Percentiles rank a stretch among this genome's conserved stretches.
These are phyloP conservation scores for Juglanconis sp. DNA, from an alignment of 2,329 filamentous ascomycete species.

Conservation along the genomic window DNA sequence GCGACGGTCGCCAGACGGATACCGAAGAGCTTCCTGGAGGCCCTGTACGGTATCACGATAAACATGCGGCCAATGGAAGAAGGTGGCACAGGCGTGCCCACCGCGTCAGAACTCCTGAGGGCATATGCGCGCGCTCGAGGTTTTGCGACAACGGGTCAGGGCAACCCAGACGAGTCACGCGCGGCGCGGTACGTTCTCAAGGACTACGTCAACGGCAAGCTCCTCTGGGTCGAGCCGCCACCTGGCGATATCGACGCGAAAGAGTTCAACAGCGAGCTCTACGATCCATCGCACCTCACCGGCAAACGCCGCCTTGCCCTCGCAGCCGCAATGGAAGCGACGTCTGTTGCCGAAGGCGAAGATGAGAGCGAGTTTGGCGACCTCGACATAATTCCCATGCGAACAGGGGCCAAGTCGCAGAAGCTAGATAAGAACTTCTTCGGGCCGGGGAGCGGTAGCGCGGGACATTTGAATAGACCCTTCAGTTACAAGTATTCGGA, in stretches of 20 bases:
- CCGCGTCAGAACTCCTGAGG: slow-evolving; percentile 77
- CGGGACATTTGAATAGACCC: slow-evolving; percentile 69
- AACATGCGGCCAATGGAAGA: slow-evolving; percentile 77
- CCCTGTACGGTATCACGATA: slow-evolving; percentile 91
- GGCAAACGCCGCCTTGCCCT: slow-evolving; percentile 72
- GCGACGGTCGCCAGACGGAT: slow-evolving; percentile 81
- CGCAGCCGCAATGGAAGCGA: slow-evolving; percentile 44
- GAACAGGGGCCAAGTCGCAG: slow-evolving; percentile 66
- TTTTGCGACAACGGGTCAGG: slow-evolving; percentile 83
- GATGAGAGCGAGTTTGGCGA: slow-evolving; percentile 34
- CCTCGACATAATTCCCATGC: slow-evolving; percentile 48
- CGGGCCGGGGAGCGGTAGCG: slow-evolving; percentile 56
- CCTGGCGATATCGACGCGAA: slow-evolving; percentile 67
- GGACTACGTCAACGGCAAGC: slow-evolving; percentile 95
- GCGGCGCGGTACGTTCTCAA: slow-evolving; percentile 89
- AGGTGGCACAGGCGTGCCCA: slow-evolving; percentile 84
- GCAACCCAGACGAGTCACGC: slow-evolving; percentile 88
- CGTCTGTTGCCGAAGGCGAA: slow-evolving; percentile 35
- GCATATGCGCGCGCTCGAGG: slow-evolving; percentile 87
- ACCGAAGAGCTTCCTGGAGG: slow-evolving; percentile 84
- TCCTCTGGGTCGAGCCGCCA: slow-evolving; percentile 87
- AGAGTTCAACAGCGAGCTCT: slow-evolving; percentile 86
- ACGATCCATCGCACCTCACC: slow-evolving; percentile 78
- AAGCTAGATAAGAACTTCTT: slow-evolving; percentile 91
- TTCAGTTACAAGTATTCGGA: slow-evolving; percentile 89